Percentiles rank a stretch among this genome's conserved stretches.
phyloP scores from a whole-genome alignment of 1,139 yeast species.

The Taphrina betulina region DNA sequence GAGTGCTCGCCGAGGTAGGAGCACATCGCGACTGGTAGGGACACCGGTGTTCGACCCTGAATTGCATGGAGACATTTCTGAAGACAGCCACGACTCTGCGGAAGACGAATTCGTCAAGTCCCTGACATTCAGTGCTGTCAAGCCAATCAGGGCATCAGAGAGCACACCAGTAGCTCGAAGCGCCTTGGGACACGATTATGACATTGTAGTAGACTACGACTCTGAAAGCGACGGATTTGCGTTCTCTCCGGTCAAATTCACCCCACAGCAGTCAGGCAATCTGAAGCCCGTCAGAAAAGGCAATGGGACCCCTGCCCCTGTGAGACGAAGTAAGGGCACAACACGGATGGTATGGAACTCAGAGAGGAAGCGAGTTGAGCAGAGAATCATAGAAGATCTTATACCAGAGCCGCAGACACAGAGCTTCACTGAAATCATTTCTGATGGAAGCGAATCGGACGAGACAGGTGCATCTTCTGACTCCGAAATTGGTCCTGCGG shows the following conservation, averaged over 20 bases:
- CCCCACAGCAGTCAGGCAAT: neutral
- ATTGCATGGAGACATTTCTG: conserved; percentile 2
- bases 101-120: conserved; percentile 16
- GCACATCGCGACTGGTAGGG: neutral
- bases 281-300: neutral
- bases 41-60: conserved; percentile 19
- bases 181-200: conserved; percentile 1
- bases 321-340: neutral
- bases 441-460: too few relatives aligned
- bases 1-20: neutral
- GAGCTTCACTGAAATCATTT: too few relatives aligned
- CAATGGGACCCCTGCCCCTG: conserved; percentile 1
- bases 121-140: conserved; percentile 12
- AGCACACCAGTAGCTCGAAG: neutral
- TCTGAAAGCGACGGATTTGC: conserved; percentile 26
- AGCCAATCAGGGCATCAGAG: neutral
- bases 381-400: neutral
- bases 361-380: neutral
- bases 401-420: too few relatives aligned
- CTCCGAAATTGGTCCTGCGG: too few relatives aligned
- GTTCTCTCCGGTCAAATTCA: conserved; percentile 28
- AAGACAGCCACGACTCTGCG: conserved; percentile 8
- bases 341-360: conserved; percentile 13
- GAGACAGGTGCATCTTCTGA: too few relatives aligned
- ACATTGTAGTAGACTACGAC: conserved; percentile 21